Conservation (phyloP, 129 eudicot genomes). For the Helianthus tuberosus region DNA sequence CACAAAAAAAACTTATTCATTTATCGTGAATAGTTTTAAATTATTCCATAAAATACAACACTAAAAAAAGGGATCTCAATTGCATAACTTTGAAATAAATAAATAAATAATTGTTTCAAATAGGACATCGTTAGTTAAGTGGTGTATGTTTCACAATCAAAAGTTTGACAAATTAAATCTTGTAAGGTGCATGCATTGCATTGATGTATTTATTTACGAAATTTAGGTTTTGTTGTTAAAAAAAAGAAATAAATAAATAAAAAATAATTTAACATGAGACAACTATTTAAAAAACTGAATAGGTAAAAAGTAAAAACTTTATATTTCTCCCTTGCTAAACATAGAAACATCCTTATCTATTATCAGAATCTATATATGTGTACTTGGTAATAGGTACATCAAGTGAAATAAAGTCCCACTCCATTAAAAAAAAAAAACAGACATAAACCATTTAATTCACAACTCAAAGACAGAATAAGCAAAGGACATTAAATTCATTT, state of each 20-base stretch:
- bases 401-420: conserved; percentile 10
- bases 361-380: conserved; percentile 1
- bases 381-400: conserved; percentile 12
- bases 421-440: conserved; percentile 24
- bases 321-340: neutral
- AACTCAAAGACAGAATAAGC: conserved; percentile 21
- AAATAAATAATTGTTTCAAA: too few relatives aligned
- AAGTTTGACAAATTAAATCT: too few relatives aligned
- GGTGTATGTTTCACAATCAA: too few relatives aligned
- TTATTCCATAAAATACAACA: neutral
- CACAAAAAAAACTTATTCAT: too few relatives aligned
- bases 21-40: neutral
- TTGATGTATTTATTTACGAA: too few relatives aligned
- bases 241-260: too few relatives aligned
- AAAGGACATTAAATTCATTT: conserved; percentile 21
- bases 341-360: conserved; percentile 5
- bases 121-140: too few relatives aligned
- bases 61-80: neutral
- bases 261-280: neutral
- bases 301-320: neutral
- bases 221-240: too few relatives aligned
- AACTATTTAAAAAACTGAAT: neutral
- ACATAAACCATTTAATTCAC: conserved; percentile 21
- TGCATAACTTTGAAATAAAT: neutral
- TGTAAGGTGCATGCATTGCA: too few relatives aligned